Evolutionary conservation across 2,329 filamentous ascomycete species (phyloP), one percentile per base, ranked within the genome.

Genomic region (Aspergillus sp.): DNA sequence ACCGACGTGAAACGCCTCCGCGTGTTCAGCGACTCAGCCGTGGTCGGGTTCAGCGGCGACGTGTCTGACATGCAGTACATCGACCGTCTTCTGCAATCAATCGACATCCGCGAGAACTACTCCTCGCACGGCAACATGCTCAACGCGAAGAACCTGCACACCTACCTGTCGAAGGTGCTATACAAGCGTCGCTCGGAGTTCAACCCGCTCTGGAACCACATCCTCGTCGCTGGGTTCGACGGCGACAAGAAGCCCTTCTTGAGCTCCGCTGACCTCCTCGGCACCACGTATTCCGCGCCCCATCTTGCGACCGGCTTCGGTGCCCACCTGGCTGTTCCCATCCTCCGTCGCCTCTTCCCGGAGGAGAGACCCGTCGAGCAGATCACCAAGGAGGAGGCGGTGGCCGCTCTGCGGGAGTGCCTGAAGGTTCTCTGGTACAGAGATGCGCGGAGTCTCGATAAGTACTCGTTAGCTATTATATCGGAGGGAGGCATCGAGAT

Each of bases 51-150:
- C 77, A 91, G 91, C 72, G 94, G 94, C 73, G 94, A 99, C 78
- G 88, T 99, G 65, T 96, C 90, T 60, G 94, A 99, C 80, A 97
- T 99, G 94, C 94, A 99, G 80, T 95, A 95, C 80, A 86, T 99
- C 63, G 89, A 96, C 83, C 81, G 94, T 64, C 85, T 96, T 68
- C 87, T 99, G 64, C 87, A 83, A 68, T 88, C 89, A 58, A 88
- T 97, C 65, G 86, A 89, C 71, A 91, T 95, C 73, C 83, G 88
- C 72, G 92, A 97, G 80, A 88, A 91, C 70, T 97, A 99, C 80
- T 82, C 81, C 45, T 68, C 74, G 50, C 70, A 78, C 53, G 73
- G 73, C 55, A 66, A 80, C 63, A 70, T 71, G 62, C 87, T 99
- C 66, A 91, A 88, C 72, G 94, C 94, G 52, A 88, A 89, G 73